Conservation (phyloP, 352 stramenopile genomes). For the Globisporangium spiculum region DNA sequence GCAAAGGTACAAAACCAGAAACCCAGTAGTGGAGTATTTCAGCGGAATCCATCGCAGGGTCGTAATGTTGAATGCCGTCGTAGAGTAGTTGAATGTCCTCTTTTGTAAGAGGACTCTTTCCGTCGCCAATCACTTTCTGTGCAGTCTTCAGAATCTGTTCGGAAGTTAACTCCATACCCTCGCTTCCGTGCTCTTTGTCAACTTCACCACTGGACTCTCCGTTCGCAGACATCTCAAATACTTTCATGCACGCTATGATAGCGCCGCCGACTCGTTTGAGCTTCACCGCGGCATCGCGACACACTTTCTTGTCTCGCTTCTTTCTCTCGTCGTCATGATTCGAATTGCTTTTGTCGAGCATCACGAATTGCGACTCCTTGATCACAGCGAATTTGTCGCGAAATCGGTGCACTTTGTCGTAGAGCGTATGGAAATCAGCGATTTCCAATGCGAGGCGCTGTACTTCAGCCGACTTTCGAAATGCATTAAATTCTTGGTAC, state of each 20-base stretch:
- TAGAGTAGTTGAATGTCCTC: conserved; percentile 35
- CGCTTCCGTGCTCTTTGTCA: not conserved
- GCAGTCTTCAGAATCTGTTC: not conserved
- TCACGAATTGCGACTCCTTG: conserved; percentile 13
- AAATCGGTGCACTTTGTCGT: conserved; percentile 22
- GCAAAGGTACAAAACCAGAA: conserved; percentile 42
- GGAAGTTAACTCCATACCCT: not conserved
- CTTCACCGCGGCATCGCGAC: conserved; percentile 16
- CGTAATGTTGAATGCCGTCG: conserved; percentile 59
- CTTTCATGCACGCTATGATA: conserved; percentile 10
- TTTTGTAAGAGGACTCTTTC: conserved; percentile 18
- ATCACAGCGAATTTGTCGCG: conserved; percentile 14
- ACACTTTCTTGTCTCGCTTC: conserved; percentile 16
- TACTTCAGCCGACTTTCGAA: conserved; percentile 17
- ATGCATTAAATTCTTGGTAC: conserved; percentile 37
- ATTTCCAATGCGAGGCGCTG: conserved; percentile 25
- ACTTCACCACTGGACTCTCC: not conserved
- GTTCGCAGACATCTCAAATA: not conserved
- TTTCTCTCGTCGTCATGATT: conserved; percentile 5
- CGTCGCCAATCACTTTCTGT: not conserved
- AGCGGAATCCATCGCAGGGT: conserved; percentile 36
- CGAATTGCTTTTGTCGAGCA: conserved; percentile 1
- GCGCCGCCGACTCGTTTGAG: conserved; percentile 6
- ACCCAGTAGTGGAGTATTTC: conserved; percentile 69
- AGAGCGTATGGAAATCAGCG: conserved; percentile 26